Conservation (phyloP, 345 rosid genomes). For the sweet orange (Citrus sinensis) region DNA sequence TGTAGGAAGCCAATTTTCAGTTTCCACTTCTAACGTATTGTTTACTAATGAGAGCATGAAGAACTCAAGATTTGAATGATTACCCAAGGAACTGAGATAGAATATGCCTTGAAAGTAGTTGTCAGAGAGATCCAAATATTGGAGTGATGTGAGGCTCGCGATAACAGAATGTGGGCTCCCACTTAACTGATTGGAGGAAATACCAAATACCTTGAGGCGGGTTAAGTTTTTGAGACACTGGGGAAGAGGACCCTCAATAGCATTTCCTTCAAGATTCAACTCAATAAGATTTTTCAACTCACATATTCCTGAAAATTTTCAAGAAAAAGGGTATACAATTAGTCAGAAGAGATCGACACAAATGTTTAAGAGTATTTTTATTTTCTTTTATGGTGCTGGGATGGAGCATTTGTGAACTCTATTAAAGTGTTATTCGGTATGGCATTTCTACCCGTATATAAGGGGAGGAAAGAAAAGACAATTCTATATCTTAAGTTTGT, state of each 20-base stretch:
- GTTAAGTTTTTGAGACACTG: slow-evolving; percentile 6
- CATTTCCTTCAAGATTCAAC: neutral
- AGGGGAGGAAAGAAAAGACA: no score
- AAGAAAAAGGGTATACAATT: neutral
- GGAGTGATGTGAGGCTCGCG: neutral
- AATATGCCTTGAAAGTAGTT: neutral
- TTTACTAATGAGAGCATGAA: neutral
- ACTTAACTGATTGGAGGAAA: neutral
- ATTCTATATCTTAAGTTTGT: no score
- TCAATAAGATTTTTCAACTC: neutral
- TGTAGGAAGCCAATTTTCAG: neutral
- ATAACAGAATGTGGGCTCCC: neutral
- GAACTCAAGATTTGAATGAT: neutral
- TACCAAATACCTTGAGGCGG: neutral
- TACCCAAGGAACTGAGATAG: neutral
- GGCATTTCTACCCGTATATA: no score
- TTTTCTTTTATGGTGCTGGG: no score
- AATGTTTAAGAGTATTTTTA: no score
- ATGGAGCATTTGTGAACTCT: no score
- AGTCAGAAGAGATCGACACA: no score
- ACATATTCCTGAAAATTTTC: neutral
- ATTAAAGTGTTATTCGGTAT: no score
- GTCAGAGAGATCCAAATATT: neutral
- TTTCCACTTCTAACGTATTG: neutral
- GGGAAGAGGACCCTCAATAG: neutral